Percentiles rank a stretch among this genome's conserved stretches.
Evolutionary conservation across 2,329 filamentous ascomycete genomes (phyloP).

Genomic region (Ophiocordyceps robertsii): DNA sequence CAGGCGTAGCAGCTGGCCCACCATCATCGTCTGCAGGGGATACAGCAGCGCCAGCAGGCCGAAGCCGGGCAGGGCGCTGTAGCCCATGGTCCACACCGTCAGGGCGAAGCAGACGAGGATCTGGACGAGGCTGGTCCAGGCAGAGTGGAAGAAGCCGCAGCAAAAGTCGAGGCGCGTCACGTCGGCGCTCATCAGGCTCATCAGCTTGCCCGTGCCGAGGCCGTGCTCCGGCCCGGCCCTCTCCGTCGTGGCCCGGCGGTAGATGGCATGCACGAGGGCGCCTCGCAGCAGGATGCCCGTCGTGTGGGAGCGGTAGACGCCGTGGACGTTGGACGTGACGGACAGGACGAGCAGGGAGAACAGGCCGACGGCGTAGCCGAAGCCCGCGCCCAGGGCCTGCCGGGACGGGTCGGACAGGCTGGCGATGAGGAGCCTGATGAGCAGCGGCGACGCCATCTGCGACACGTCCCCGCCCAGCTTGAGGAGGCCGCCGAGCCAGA

Average conservation of each 20-base stretch:
- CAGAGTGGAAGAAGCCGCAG: constrained; percentile 17
- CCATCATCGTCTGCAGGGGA: constrained; percentile 11
- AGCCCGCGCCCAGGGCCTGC: constrained; percentile 4
- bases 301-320: constrained; percentile 11
- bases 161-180: constrained; percentile 17
- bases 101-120: constrained; percentile 13
- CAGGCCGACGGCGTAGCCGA: constrained; percentile 11
- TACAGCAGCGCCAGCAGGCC: constrained; percentile 11
- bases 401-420: constrained; percentile 9
- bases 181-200: constrained; percentile 18
- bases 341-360: constrained; percentile 12
- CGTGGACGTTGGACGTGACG: constrained; percentile 12
- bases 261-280: constrained; percentile 9
- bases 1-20: constrained; percentile 8
- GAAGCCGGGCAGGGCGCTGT: constrained; percentile 13
- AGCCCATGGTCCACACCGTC: constrained; percentile 9
- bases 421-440: constrained; percentile 12
- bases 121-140: constrained; percentile 17
- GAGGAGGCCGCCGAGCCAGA: constrained; percentile 15
- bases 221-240: constrained; percentile 8
- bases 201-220: constrained; percentile 13
- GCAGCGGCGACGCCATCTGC: constrained; percentile 11
- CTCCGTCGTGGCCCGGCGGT: constrained; percentile 9
- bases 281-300: constrained; percentile 9
- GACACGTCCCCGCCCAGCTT: constrained; percentile 12